phyloP scores from a whole-genome alignment of 805 yeast genomes.

The Ogataea parapolymorpha region DNA sequence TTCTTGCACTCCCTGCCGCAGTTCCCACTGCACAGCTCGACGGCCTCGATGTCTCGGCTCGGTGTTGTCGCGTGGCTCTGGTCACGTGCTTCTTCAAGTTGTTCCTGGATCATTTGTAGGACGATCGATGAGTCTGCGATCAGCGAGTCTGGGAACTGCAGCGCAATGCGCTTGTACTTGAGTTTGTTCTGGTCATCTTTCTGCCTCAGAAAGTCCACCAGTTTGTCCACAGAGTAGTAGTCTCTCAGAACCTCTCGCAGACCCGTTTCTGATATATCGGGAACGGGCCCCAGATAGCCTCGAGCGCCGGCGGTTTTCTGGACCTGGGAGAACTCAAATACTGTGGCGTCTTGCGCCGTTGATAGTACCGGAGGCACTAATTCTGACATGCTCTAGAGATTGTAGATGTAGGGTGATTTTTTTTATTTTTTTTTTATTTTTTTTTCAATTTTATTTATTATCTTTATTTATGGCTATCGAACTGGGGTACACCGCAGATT shows the following conservation, averaged over 20 bases:
- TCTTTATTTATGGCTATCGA: conserved; percentile 32
- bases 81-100: conserved; percentile 21
- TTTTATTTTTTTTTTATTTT: background rate
- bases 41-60: conserved; percentile 25
- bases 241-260: conserved; percentile 37
- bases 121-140: conserved; percentile 77
- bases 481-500: conserved; percentile 77
- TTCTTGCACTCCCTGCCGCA: conserved; percentile 30
- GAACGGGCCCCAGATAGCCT: conserved; percentile 28
- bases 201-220: conserved; percentile 22
- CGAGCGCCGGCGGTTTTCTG: conserved; percentile 19
- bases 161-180: conserved; percentile 54
- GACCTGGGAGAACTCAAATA: conserved; percentile 47
- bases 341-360: conserved; percentile 62
- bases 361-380: conserved; percentile 69
- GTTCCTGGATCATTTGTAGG: conserved; percentile 49
- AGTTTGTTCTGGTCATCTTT: conserved; percentile 28
- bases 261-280: conserved; percentile 24
- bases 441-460: background rate
- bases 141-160: conserved; percentile 86
- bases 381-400: conserved; percentile 10
- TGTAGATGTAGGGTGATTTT: background rate
- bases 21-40: conserved; percentile 24
- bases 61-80: conserved; percentile 1
- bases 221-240: conserved; percentile 49